A percentile compares a stretch with the other conserved stretches of the same genome.
Evolutionary conservation across 768 basidiomycete species (phyloP).

Genomic region (Leccinum broughii): DNA sequence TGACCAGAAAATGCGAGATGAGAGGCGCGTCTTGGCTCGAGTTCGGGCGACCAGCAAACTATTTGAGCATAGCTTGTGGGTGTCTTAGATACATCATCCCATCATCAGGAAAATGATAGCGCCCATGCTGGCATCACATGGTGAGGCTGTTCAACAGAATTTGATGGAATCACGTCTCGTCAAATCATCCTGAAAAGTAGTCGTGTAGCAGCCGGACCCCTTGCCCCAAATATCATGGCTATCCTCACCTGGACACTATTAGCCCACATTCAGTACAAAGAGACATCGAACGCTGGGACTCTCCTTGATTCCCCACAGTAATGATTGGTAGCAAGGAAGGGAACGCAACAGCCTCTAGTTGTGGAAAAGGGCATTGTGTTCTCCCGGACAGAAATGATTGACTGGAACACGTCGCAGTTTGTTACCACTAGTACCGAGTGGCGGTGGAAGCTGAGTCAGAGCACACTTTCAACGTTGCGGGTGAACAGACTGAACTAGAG

Average conservation of each 20-base stretch:
- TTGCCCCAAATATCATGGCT: not conserved
- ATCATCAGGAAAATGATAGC: not conserved
- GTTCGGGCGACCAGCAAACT: too few relatives aligned
- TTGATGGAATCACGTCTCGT: not conserved
- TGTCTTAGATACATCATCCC: not conserved
- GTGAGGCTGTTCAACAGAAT: not conserved
- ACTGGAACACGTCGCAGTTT: not conserved
- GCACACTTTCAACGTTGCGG: too few relatives aligned
- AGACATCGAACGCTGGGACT: too few relatives aligned
- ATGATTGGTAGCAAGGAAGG: not conserved
- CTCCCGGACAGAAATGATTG: not conserved
- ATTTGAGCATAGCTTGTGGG: not conserved
- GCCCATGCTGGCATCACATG: not conserved
- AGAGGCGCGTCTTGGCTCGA: not conserved
- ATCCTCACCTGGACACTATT: not conserved
- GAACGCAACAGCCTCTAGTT: not conserved
- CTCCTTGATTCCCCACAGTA: not conserved
- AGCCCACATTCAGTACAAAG: too few relatives aligned
- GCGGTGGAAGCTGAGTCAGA: too few relatives aligned
- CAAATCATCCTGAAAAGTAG: not conserved
- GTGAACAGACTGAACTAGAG: too few relatives aligned
- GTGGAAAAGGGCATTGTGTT: not conserved
- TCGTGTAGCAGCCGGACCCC: not conserved
- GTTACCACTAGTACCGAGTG: too few relatives aligned
- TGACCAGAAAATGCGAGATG: slow-evolving; percentile 13